phyloP scores from a whole-genome alignment of 164 flowering plant species.

The Tetrastigma voinierianum region DNA sequence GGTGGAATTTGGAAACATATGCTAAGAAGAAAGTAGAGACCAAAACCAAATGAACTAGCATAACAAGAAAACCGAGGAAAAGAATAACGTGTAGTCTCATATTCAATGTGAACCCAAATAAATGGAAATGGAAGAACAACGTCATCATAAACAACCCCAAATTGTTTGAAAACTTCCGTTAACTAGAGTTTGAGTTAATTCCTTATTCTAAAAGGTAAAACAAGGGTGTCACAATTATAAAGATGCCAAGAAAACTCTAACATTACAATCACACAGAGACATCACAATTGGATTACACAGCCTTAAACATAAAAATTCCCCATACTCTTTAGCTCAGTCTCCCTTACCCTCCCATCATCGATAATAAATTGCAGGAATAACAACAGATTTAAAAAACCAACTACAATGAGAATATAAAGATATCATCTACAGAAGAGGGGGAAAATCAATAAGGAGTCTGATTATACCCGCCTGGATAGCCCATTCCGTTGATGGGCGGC shows the following conservation, averaged over 20 bases:
- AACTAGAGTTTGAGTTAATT: background rate
- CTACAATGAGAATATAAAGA: constrained; percentile 11
- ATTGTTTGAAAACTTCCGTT: background rate
- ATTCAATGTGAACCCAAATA: background rate
- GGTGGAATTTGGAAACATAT: no score
- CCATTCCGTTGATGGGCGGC: constrained; percentile 57
- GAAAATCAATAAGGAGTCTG: constrained; percentile 33
- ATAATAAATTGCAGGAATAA: constrained; percentile 24
- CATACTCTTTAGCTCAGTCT: constrained; percentile 7
- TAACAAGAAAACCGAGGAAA: no score
- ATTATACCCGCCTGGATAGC: constrained; percentile 45
- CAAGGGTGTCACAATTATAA: background rate
- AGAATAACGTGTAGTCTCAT: no score
- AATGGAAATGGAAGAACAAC: background rate
- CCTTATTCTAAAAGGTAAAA: background rate
- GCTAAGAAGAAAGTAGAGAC: no score
- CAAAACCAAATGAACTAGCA: no score
- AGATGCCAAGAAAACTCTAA: constrained; percentile 9
- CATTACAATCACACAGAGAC: constrained; percentile 24
- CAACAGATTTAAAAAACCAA: constrained; percentile 15
- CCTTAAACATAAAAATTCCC: constrained; percentile 16
- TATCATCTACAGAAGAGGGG: constrained; percentile 3
- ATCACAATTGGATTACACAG: constrained; percentile 7
- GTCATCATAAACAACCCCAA: background rate
- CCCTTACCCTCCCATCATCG: constrained; percentile 7